Percentiles rank a stretch among this genome's conserved stretches.
Conservation (phyloP, 768 basidiomycete genomes). For the Macrocybe gigantea region DNA sequence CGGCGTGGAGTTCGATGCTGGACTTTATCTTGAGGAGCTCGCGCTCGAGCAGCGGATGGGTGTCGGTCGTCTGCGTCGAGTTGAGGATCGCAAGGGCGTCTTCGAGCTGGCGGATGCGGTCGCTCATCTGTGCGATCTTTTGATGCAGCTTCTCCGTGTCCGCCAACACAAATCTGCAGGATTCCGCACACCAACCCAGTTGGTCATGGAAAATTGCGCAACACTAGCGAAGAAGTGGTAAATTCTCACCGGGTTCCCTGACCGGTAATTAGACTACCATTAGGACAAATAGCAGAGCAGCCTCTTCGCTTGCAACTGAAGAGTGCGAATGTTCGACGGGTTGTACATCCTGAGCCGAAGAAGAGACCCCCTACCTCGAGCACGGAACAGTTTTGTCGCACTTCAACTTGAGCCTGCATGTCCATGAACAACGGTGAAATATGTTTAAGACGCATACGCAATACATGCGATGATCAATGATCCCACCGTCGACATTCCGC, state of each 20-base stretch:
- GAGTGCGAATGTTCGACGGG: background rate
- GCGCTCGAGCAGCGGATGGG: constrained; percentile 54
- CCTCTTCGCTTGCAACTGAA: constrained; percentile 63
- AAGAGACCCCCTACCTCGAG: constrained; percentile 29
- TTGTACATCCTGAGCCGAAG: background rate
- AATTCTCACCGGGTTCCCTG: constrained; percentile 64
- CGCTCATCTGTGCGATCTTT: constrained; percentile 63
- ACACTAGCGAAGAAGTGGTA: background rate
- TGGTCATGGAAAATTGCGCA: background rate
- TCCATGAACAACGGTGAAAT: background rate
- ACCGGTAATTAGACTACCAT: constrained; percentile 70
- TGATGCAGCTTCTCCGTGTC: constrained; percentile 66
- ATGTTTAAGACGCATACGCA: background rate
- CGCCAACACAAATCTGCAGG: constrained; percentile 58
- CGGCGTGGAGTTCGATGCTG: constrained; percentile 61
- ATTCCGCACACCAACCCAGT: background rate
- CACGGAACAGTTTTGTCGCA: constrained; percentile 70
- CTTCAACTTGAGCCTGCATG: constrained; percentile 55
- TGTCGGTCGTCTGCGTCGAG: constrained; percentile 38
- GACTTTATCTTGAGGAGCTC: constrained; percentile 64
- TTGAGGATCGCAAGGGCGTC: constrained; percentile 59
- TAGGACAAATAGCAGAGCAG: constrained; percentile 74
- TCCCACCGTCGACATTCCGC: constrained; percentile 59
- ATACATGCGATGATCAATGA: background rate
- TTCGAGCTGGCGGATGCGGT: constrained; percentile 67